Evolutionary conservation across 306 rosid species (phyloP).

Genomic region (Cicer pinnatifidum): DNA sequence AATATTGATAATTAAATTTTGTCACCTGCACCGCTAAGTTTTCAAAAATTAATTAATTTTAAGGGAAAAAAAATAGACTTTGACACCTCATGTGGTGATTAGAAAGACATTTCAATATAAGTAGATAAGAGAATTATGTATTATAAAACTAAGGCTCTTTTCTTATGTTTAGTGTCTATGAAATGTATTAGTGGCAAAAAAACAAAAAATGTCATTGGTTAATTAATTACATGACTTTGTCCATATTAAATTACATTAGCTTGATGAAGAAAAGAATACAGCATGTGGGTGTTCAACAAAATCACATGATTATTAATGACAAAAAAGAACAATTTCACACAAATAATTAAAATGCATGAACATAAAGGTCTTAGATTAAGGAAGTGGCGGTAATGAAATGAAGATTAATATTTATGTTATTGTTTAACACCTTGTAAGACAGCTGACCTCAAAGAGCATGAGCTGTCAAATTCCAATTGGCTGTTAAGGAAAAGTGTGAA

Average conservation of each 20-base stretch:
- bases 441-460: conserved; percentile 50
- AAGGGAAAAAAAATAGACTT: conserved; percentile 30
- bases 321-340: conserved; percentile 26
- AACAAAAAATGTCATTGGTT: conserved; percentile 27
- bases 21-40: conserved; percentile 43
- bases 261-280: conserved; percentile 48
- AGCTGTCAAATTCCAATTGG: conserved; percentile 66
- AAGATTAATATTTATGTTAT: conserved; percentile 46
- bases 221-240: conserved; percentile 31
- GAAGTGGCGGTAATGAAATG: conserved; percentile 45
- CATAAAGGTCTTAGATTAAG: conserved; percentile 45
- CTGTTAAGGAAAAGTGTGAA: conserved; percentile 44
- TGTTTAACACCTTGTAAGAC: conserved; percentile 46
- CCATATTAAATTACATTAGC: conserved; percentile 37
- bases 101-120: conserved; percentile 25
- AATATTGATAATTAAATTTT: conserved; percentile 49
- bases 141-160: conserved; percentile 31
- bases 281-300: conserved; percentile 60
- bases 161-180: conserved; percentile 25
- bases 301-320: conserved; percentile 60
- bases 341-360: conserved; percentile 45
- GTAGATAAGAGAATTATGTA: conserved; percentile 27
- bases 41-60: conserved; percentile 38
- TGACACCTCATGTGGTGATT: conserved; percentile 42
- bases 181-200: conserved; percentile 43